These are phyloP conservation scores for Emericellopsis atlantica DNA, from an alignment of 2,329 filamentous ascomycete genomes.

Conservation along the genomic window DNA sequence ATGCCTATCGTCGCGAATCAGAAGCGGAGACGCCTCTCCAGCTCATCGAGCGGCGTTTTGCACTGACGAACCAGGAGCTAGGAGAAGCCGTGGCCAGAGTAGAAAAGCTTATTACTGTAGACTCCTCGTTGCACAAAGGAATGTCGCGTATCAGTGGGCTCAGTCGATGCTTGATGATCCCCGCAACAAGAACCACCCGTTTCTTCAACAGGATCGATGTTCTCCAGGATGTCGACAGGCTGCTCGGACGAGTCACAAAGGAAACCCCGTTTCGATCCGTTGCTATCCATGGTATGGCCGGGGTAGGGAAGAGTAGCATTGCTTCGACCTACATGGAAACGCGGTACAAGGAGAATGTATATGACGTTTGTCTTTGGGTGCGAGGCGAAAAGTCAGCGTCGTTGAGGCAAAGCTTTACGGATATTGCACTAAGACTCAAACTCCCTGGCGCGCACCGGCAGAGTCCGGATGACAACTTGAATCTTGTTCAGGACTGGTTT, in stretches of 20 bases:
- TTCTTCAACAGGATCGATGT: constrained; percentile 4
- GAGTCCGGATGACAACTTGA: constrained; percentile 4
- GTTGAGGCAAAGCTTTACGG: constrained; percentile 5
- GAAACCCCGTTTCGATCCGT: constrained; percentile 1
- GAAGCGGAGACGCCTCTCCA: not conserved
- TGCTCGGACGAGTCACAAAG: not conserved
- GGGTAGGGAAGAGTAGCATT: constrained; percentile 6
- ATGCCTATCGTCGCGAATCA: no score
- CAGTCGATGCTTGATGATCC: not conserved
- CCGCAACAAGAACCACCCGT: not conserved
- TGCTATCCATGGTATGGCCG: constrained; percentile 5
- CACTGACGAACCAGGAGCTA: not conserved
- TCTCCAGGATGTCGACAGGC: constrained; percentile 1
- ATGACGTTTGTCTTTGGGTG: constrained; percentile 4
- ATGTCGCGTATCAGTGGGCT: no score
- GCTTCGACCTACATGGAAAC: constrained; percentile 3
- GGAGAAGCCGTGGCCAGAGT: not conserved
- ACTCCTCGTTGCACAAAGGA: not conserved
- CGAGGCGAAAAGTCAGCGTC: constrained; percentile 1
- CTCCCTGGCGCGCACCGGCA: not conserved
- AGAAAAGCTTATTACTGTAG: not conserved
- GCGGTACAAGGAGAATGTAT: not conserved
- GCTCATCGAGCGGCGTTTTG: not conserved
- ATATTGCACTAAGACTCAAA: constrained; percentile 5
- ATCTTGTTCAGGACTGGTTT: constrained; percentile 5